Conservation (phyloP, 768 basidiomycete species). For the Leccinum arenicola region DNA sequence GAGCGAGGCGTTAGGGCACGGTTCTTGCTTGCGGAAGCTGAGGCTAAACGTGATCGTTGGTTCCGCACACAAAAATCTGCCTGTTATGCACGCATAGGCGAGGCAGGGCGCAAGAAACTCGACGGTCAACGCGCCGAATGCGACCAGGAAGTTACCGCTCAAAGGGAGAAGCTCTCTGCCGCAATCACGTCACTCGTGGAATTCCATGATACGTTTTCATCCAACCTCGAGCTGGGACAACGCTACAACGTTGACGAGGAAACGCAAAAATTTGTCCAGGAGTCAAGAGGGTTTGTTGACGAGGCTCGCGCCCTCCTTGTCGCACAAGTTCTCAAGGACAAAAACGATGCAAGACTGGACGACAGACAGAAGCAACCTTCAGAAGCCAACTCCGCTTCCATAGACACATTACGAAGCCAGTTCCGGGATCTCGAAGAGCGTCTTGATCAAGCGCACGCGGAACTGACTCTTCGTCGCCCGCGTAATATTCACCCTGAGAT, state of each 20-base stretch:
- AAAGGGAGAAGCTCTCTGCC: slow-evolving; percentile 24
- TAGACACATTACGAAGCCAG: slow-evolving; percentile 15
- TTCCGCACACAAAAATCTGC: slow-evolving; percentile 30
- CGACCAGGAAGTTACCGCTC: slow-evolving; percentile 23
- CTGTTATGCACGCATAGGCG: slow-evolving; percentile 29
- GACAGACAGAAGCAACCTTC: slow-evolving; percentile 1
- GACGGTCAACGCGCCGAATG: slow-evolving; percentile 27
- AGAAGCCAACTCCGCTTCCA: neutral
- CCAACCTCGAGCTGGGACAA: slow-evolving; percentile 26
- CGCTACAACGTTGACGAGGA: slow-evolving; percentile 27
- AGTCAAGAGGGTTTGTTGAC: slow-evolving; percentile 27
- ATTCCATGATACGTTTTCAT: slow-evolving; percentile 21
- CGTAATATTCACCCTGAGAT: slow-evolving; percentile 19
- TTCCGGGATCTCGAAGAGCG: slow-evolving; percentile 26
- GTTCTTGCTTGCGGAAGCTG: slow-evolving; percentile 26
- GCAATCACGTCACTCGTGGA: slow-evolving; percentile 24
- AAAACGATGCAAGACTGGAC: slow-evolving; percentile 4
- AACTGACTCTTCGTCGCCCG: slow-evolving; percentile 26
- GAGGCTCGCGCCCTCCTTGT: slow-evolving; percentile 27
- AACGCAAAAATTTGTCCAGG: slow-evolving; percentile 17
- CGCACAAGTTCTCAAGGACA: slow-evolving; percentile 15
- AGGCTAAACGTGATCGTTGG: slow-evolving; percentile 29
- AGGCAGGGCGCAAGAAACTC: slow-evolving; percentile 29
- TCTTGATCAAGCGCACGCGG: slow-evolving; percentile 31
- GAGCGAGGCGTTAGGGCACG: slow-evolving; percentile 31